Evolutionary conservation across 345 rosid species (phyloP).

Genomic region (Citrus glauca): DNA sequence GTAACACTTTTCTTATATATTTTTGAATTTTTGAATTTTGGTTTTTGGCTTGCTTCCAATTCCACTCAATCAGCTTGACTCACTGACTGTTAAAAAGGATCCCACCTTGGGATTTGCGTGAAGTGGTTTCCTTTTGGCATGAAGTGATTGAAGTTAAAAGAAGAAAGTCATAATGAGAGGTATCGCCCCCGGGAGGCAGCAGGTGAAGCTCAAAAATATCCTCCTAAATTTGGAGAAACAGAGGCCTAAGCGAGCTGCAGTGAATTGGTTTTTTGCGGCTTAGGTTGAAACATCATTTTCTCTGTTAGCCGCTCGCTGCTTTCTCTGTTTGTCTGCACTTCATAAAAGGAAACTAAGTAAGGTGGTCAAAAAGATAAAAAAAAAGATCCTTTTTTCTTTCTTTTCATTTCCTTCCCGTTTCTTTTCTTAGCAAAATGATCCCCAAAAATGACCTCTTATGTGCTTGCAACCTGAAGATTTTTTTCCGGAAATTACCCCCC

Average conservation of each 20-base stretch:
- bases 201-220: conserved; percentile 5
- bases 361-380: background rate
- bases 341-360: background rate
- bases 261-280: conserved; percentile 5
- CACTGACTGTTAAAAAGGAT: background rate
- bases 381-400: background rate
- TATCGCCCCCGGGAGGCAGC: background rate
- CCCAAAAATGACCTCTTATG: conserved; percentile 14
- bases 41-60: background rate
- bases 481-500: background rate
- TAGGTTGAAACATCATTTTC: conserved; percentile 31
- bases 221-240: conserved; percentile 34
- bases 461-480: background rate
- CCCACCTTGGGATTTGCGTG: background rate
- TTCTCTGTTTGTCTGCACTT: conserved; percentile 6
- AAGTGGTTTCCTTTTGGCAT: background rate
- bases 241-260: background rate
- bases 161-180: conserved; percentile 7
- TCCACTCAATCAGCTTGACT: background rate
- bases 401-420: background rate
- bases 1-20: background rate
- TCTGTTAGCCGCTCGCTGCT: conserved; percentile 8
- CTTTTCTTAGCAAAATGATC: conserved; percentile 19
- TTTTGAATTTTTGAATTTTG: too few species aligned
- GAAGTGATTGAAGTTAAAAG: background rate